These are phyloP conservation scores for Colletotrichum sp. DNA, from an alignment of 2,329 filamentous ascomycete genomes.

Conservation along the genomic window DNA sequence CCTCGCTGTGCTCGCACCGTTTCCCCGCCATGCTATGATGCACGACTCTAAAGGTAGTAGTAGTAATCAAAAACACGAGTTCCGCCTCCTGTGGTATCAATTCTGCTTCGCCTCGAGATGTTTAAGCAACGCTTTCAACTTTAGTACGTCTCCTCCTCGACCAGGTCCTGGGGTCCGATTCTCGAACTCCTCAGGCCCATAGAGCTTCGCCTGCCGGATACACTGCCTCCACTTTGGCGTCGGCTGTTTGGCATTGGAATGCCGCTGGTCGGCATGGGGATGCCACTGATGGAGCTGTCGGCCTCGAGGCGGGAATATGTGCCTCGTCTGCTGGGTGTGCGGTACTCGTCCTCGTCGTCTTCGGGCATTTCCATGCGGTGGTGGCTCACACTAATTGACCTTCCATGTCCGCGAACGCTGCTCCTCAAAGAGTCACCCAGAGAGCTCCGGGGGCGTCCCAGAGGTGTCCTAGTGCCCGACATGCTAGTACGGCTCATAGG, in stretches of 20 bases:
- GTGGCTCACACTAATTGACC: constrained; percentile 57
- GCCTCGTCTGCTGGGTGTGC: constrained; percentile 60
- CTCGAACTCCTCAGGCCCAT: constrained; percentile 27
- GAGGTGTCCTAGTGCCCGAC: constrained; percentile 64
- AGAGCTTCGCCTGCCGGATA: constrained; percentile 35
- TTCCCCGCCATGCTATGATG: not conserved
- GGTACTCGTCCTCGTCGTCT: constrained; percentile 45
- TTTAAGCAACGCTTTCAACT: not conserved
- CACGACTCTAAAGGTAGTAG: not conserved
- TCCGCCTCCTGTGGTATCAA: constrained; percentile 27
- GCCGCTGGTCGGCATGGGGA: constrained; percentile 44
- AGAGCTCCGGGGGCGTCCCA: constrained; percentile 74
- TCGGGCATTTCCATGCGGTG: constrained; percentile 53
- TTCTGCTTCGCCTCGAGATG: not conserved
- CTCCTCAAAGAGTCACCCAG: constrained; percentile 48
- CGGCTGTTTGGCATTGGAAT: constrained; percentile 51
- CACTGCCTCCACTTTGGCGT: constrained; percentile 44
- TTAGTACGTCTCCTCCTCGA: constrained; percentile 61
- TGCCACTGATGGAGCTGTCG: constrained; percentile 41
- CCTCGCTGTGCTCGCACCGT: not conserved
- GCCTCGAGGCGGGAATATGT: constrained; percentile 55
- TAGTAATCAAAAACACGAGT: constrained; percentile 33
- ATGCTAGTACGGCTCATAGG: constrained; percentile 70
- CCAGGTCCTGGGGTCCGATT: constrained; percentile 42
- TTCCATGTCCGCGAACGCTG: constrained; percentile 52